Evolutionary conservation across 164 flowering plant genomes (phyloP), one percentile per base, ranked within the genome.

Genomic region (Sedum album): DNA sequence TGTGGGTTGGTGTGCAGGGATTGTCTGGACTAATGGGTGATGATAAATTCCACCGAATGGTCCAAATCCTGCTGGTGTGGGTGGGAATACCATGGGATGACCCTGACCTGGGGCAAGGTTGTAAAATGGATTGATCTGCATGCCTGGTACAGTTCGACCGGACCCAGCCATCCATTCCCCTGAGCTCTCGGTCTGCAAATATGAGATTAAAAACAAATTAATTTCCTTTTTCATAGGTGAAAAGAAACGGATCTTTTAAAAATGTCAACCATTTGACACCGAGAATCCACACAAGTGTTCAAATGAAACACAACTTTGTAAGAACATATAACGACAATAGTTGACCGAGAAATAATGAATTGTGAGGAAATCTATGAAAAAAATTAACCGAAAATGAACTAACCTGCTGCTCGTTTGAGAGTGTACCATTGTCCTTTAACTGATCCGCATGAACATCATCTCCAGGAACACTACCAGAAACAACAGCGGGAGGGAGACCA

Each of bases 361-460:
- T 18, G 17, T 15, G 17, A 14, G n/a, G 17, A 28, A 57, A 44
- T 4, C 48, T 44, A 44, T 44, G 15, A 14, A 44, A 44, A 44
- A 13, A 18, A 15, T 11, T 44, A 44, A 17, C 26, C 9, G 3
- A 13, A 57, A 57, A 30, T 26, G 9, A 1, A 73, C 77, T 36
- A 66, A 80, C 88, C 85, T 79, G 81, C 20, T 79, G 76, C 33
- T 75, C 76, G 6, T 76, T 72, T 13, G 85, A 30, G 66, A 76
- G 76, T 30, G 73, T 36, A 60, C 70, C 70, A 68, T 73, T 80
- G 64, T 85, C 89, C 68, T 82, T 85, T 73, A 76, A 68, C 57
- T 77, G 83, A 65, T 82, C 68, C 25, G 70, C 44, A 42, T 72
- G 76, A 72, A 83, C 84, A 60, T 80, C 82, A 49, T 69, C 76